Conservation (phyloP, 805 yeast genomes). For the Zygoascus tannicola region DNA sequence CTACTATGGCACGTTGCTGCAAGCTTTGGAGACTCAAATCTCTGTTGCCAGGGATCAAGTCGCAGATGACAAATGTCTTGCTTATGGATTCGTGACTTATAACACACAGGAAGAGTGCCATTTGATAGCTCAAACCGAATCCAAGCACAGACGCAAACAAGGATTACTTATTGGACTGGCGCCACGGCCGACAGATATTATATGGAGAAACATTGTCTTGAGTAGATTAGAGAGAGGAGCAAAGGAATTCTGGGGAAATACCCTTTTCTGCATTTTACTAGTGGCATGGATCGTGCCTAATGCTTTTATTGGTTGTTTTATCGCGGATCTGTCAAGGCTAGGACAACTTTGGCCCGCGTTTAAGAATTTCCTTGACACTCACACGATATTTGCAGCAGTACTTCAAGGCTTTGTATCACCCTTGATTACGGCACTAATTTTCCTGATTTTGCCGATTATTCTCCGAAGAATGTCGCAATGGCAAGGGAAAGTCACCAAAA, state of each 20-base stretch:
- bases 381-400: conserved; percentile 25
- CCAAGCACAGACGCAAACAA: conserved; percentile 4
- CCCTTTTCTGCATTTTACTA: conserved; percentile 23
- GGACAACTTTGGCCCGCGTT: conserved; percentile 31
- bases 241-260: conserved; percentile 28
- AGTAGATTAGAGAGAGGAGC: conserved; percentile 21
- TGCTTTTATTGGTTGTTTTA: conserved; percentile 33
- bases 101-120: conserved; percentile 19
- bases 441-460: conserved; percentile 27
- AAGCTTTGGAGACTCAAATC: conserved; percentile 18
- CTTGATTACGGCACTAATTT: conserved; percentile 26
- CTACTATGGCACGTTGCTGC: conserved; percentile 15
- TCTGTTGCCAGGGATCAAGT: conserved; percentile 16
- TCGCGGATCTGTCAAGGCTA: conserved; percentile 29
- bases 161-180: conserved; percentile 22
- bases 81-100: conserved; percentile 30
- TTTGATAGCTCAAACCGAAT: conserved; percentile 14
- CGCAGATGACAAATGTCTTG: conserved; percentile 13
- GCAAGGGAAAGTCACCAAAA: conserved; percentile 31
- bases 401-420: conserved; percentile 34
- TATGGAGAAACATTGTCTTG: conserved; percentile 29
- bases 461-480: conserved; percentile 29
- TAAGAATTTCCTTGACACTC: conserved; percentile 19
- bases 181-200: conserved; percentile 29
- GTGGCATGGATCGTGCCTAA: conserved; percentile 32